Base-by-base conservation (phyloP, 257 asterid species). In the Nicotiana tabacum region DNA sequence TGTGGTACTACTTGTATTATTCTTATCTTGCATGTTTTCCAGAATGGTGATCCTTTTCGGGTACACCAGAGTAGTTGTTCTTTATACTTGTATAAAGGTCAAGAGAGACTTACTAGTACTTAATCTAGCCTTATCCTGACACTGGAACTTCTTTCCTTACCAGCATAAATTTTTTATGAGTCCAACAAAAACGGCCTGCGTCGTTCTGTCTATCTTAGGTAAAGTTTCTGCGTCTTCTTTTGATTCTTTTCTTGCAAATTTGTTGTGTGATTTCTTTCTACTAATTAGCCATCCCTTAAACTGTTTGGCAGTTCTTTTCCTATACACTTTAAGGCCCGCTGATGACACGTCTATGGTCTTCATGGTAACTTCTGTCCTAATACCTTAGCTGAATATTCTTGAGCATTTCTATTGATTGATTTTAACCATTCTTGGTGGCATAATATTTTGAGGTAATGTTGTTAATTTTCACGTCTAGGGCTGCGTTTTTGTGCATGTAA, bases 381-480 rank as follows among this genome's bases (percentile, higher is more conserved):
- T 72, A 17, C 29, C 21, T 72, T 46, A 72, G 21, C 61, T 24
- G 61, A 46, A 72, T 46, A 46, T 46, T 51, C 29, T 43, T 27
- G 78, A 43, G 43, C 24, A 74, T 74, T 46, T 43, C 15, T 72
- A 17, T 24, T 6, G 61, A 24, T 18, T 43, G 60, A 70, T 70
- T 43, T 57, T 57, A 57, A 58, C 29, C 9, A 6, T 18, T 60
- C 30, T 60, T 46, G 37, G 37, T 51, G 80, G 80, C 27, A 51
- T 27, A 27, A 13, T 16, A 51, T 51, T 51, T 51, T 76, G 29
- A 76, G 46, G 16, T 76, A 5, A 76, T 29, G 27, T 24, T 46
- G 62, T 51, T n/a, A 51, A 76, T 51, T 76, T 76, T 76, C 80
- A 51, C 46, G 4, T 51, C 64, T n/a, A 76, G 80, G 80, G 62